Evolutionary conservation across 805 yeast species (phyloP), one percentile per base, ranked within the genome.

Genomic region (Peterozyma xylosa): DNA sequence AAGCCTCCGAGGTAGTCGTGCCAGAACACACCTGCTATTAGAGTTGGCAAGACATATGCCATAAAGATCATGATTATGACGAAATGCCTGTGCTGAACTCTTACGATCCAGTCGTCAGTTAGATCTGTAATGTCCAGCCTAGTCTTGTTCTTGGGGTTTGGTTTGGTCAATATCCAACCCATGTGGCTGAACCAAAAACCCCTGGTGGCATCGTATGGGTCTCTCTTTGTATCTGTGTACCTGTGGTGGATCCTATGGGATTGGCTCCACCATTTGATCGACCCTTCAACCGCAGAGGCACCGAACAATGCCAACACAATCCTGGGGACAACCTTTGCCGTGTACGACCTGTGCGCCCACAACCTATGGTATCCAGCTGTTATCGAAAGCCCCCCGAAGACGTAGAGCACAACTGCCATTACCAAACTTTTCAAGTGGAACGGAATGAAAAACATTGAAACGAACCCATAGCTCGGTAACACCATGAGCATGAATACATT

Each of bases 251-350:
- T 73, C 74, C 95, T 76, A 66, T 86, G 95, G 42, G 84, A 74
- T 60, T 85, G 93, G 39, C 83, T 78, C 95, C 95, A 86, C 93
- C 93, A 85, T 64, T 85, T 85, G 62, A 85, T 80, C 35, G 91
- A 83, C 51, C 95, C 95, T 63, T 85, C 89, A 40, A 85, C 80
- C 43, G 89, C 78, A 37, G 89, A 85, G 30, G 91, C 87, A 50
- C 95, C 95, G 54, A 85, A 85, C 27, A 82, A 62, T 5, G 91
- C 95, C 57, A 66, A 83, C 52, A 82, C 76, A 36, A 82, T 56
- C 52, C 80, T 73, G 37, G 82, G 68, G 13, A 86, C 81, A 57
- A 71, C 60, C 47, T 68, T 71, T 13, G 84, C 89, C 43, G 73
- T 72, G 55, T 79, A 85, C 15, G 91, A 70, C 60, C 82, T 78